Evolutionary conservation across 1,284 basidiomycete species (phyloP), one percentile per base, ranked within the genome.

Genomic region (Ustilago vetiveriae): DNA sequence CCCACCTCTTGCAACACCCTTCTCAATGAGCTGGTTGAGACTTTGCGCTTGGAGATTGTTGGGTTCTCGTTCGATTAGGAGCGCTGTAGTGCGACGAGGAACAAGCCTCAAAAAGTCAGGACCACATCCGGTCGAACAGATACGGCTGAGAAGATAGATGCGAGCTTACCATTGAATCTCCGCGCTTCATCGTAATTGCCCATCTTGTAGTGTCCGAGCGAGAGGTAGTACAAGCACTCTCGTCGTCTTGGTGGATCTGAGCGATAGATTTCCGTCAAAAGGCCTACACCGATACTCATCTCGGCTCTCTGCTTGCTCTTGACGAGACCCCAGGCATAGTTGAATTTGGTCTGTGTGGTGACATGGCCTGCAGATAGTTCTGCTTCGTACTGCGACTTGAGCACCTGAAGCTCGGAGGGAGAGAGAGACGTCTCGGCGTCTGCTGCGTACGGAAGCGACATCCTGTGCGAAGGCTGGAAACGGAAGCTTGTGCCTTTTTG

Each of bases 151-250:
- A n/a, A n/a, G n/a, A n/a, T n/a, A n/a, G n/a, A n/a, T n/a, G n/a
- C n/a, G n/a, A n/a, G n/a, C 89, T 65, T 48, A 96, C 94, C 89
- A 82, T 97, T 98, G 83, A 98, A 98, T 65, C 88, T 89, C 83
- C 88, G 90, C 3, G 94, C 93, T 82, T 98, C 92, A 33, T 91
- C 90, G 81, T 91, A 98, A 83, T 98, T 95, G 29, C 90, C 89
- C 87, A 98, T 90, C 86, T 98, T 98, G 84, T 93, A 98, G 83
- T 98, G 90, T 0, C 96, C 96, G 11, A 98, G 86, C 1, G 93
- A 92, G 44, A 99, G 89, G 84, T 98, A 99, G 82, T 98, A 99
- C 32, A 98, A 84, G 80, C 96, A 98, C 84, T 99, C 96, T 82
- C 96, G 85, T 68, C 96, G 86, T 70, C 96, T 87, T 29, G 88